Evolutionary conservation across 352 stramenopile species (phyloP).

Genomic region (Phytophthora quininea): DNA sequence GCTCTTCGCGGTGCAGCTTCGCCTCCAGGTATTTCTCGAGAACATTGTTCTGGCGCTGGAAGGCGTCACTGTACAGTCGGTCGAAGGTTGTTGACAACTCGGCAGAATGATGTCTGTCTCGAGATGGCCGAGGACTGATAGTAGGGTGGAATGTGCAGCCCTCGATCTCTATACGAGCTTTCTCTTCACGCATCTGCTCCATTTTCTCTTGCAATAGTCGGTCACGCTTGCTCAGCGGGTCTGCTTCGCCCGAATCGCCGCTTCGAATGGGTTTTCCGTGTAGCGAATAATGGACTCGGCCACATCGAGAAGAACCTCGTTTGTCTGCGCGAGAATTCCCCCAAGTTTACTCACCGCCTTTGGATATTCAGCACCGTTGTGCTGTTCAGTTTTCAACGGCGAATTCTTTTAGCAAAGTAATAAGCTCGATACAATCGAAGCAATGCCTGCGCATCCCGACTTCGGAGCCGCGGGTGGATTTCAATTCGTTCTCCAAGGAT

Average conservation of each 20-base stretch:
- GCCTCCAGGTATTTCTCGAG: constrained; percentile 45
- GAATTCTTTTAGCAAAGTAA: constrained; percentile 39
- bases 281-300: constrained; percentile 36
- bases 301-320: constrained; percentile 9
- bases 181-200: constrained; percentile 36
- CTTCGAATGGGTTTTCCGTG: constrained; percentile 41
- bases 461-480: constrained; percentile 4
- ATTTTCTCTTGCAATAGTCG: constrained; percentile 30
- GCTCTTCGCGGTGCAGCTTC: constrained; percentile 48
- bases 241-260: constrained; percentile 3
- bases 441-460: constrained; percentile 11
- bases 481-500: constrained; percentile 23
- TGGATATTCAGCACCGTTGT: neutral
- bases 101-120: constrained; percentile 20
- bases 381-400: constrained; percentile 13
- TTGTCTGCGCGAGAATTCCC: too few relatives aligned
- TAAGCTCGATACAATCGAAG: constrained; percentile 46
- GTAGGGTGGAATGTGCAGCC: constrained; percentile 63
- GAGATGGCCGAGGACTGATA: constrained; percentile 26
- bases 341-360: neutral
- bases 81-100: constrained; percentile 38
- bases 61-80: constrained; percentile 59
- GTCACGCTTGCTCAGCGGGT: constrained; percentile 45
- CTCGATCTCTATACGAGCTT: constrained; percentile 45
- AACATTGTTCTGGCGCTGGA: constrained; percentile 54